Percentiles rank a stretch among this genome's conserved stretches.
phyloP scores from a whole-genome alignment of 2,329 filamentous ascomycete genomes.

The Penicillium sp. region DNA sequence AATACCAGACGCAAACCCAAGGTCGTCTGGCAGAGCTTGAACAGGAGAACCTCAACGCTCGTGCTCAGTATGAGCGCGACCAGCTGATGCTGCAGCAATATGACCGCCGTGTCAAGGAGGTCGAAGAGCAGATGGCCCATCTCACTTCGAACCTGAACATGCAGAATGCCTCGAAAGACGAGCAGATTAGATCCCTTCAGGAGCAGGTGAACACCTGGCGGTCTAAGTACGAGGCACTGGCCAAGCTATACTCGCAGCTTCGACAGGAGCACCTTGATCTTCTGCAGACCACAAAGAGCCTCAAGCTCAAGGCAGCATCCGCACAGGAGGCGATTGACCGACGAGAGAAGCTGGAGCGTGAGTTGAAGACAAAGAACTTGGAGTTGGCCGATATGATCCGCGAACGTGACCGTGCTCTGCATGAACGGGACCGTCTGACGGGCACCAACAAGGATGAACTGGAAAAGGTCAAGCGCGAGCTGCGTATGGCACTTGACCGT shows the following conservation, averaged over 20 bases:
- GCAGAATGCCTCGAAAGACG: slow-evolving; percentile 84
- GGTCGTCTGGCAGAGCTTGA: slow-evolving; percentile 94
- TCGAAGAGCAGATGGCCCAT: slow-evolving; percentile 81
- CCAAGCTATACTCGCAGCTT: slow-evolving; percentile 94
- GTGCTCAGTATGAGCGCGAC: slow-evolving; percentile 94
- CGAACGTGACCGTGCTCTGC: slow-evolving; percentile 85
- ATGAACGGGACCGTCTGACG: slow-evolving; percentile 83
- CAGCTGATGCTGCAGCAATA: slow-evolving; percentile 97
- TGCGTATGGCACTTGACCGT: slow-evolving; percentile 85
- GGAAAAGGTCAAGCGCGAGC: slow-evolving; percentile 89
- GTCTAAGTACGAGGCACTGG: slow-evolving; percentile 91
- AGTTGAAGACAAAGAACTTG: slow-evolving; percentile 99
- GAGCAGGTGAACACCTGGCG: slow-evolving; percentile 98
- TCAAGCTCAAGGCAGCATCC: slow-evolving; percentile 93
- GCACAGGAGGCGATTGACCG: slow-evolving; percentile 95
- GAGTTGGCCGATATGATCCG: slow-evolving; percentile 98
- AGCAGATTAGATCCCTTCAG: slow-evolving; percentile 86
- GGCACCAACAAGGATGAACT: slow-evolving; percentile 89
- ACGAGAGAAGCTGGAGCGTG: slow-evolving; percentile 90
- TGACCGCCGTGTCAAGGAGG: slow-evolving; percentile 85
- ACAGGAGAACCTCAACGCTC: slow-evolving; percentile 87
- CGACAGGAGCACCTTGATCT: slow-evolving; percentile 93
- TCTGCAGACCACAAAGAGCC: slow-evolving; percentile 90
- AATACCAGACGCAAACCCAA: slow-evolving; percentile 90
- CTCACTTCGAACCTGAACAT: slow-evolving; percentile 79